phyloP scores from a whole-genome alignment of 2,329 filamentous ascomycete species.

The Paraconiothyrium sp. region DNA sequence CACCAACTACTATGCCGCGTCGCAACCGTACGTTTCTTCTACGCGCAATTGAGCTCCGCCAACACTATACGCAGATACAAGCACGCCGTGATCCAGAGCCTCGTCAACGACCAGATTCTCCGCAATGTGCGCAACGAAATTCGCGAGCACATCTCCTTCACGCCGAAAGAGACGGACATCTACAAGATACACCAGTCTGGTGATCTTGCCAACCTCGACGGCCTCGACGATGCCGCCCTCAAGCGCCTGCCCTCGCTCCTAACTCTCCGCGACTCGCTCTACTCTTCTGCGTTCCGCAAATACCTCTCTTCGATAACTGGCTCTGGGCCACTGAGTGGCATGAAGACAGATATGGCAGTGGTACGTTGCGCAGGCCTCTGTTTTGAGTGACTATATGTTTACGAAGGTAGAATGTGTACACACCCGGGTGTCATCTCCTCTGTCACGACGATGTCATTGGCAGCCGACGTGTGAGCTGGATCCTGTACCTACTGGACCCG shows the following conservation, averaged over 20 bases:
- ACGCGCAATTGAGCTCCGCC: background rate
- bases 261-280: slow-evolving; percentile 90
- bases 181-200: slow-evolving; percentile 99
- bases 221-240: slow-evolving; percentile 85
- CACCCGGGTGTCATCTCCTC: slow-evolving; percentile 90
- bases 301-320: slow-evolving; percentile 88
- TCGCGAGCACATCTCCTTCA: slow-evolving; percentile 89
- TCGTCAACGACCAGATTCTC: slow-evolving; percentile 83
- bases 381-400: slow-evolving; percentile 19
- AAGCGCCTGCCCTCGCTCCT: slow-evolving; percentile 89
- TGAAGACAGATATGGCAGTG: slow-evolving; percentile 99
- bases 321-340: slow-evolving; percentile 85
- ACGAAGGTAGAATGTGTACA: slow-evolving; percentile 78
- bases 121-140: slow-evolving; percentile 90
- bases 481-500: slow-evolving; percentile 93
- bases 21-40: slow-evolving; percentile 47
- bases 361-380: slow-evolving; percentile 28
- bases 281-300: slow-evolving; percentile 87
- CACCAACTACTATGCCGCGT: slow-evolving; percentile 48
- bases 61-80: slow-evolving; percentile 70
- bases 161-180: slow-evolving; percentile 98
- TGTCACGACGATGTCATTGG: slow-evolving; percentile 99
- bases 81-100: slow-evolving; percentile 84
- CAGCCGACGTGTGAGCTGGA: slow-evolving; percentile 95
- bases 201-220: slow-evolving; percentile 95